Evolutionary conservation across 805 yeast species (phyloP).

Genomic region (Candida verbasci): DNA sequence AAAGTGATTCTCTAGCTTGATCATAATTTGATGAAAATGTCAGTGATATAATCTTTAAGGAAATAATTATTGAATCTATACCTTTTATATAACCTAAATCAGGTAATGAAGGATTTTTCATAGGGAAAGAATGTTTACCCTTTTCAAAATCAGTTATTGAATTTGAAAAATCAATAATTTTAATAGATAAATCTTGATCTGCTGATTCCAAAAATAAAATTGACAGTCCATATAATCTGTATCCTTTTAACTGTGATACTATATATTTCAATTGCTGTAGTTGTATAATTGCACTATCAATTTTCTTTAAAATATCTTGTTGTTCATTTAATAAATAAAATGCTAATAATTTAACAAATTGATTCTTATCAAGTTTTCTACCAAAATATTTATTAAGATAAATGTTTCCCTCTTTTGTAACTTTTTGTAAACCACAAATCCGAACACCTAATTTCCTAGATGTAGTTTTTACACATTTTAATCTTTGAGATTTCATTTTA

Average conservation of each 20-base stretch:
- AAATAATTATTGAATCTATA: conserved; percentile 61
- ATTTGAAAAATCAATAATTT: conserved; percentile 94
- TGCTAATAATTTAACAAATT: conserved; percentile 70
- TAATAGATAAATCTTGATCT: conserved; percentile 36
- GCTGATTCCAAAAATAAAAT: conserved; percentile 89
- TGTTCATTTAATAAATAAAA: conserved; percentile 79
- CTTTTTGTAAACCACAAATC: conserved; percentile 88
- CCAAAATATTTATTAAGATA: conserved; percentile 92
- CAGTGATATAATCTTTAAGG: conserved; percentile 33
- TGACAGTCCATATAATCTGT: conserved; percentile 89
- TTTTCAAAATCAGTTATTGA: conserved; percentile 63
- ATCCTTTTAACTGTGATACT: conserved; percentile 58
- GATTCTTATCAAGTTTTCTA: conserved; percentile 57
- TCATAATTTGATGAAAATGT: conserved; percentile 4
- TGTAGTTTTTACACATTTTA: conserved; percentile 79
- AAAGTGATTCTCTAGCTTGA: conserved; percentile 18
- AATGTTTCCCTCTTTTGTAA: conserved; percentile 8
- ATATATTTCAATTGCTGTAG: conserved; percentile 55
- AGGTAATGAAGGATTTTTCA: conserved; percentile 54
- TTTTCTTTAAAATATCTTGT: conserved; percentile 61
- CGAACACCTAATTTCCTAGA: conserved; percentile 81
- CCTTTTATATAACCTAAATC: conserved; percentile 90
- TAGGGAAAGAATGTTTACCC: conserved; percentile 49
- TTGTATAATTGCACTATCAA: conserved; percentile 33
- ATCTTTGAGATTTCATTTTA: conserved; percentile 74